Percentiles rank a stretch among this genome's conserved stretches.
Evolutionary conservation across 805 yeast genomes (phyloP).

Genomic region (Millerago galiae): DNA sequence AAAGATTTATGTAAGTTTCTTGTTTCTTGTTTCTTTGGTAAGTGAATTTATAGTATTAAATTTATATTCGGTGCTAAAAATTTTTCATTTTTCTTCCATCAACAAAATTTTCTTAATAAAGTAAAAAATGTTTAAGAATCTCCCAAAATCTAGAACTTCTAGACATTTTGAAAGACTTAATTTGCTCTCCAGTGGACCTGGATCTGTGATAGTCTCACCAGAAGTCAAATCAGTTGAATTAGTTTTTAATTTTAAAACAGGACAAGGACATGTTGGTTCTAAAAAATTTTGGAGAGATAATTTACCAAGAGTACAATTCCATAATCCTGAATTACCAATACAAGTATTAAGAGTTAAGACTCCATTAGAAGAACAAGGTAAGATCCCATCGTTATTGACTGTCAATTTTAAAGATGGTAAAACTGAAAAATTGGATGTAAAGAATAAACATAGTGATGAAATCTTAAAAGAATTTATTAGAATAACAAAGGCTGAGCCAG

Average conservation of each 20-base stretch:
- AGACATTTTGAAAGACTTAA: slow-evolving; percentile 47
- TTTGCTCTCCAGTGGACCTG: slow-evolving; percentile 42
- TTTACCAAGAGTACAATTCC: slow-evolving; percentile 74
- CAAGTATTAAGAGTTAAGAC: slow-evolving; percentile 49
- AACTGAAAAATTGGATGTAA: slow-evolving; percentile 44
- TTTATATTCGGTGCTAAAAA: too few relatives aligned
- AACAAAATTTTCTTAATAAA: not conserved
- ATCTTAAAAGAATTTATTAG: slow-evolving; percentile 53
- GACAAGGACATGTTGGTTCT: slow-evolving; percentile 58
- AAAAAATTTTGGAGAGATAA: slow-evolving; percentile 64
- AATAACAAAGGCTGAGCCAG: slow-evolving; percentile 43
- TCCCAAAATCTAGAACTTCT: slow-evolving; percentile 36
- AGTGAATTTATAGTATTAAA: too few relatives aligned
- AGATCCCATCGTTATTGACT: slow-evolving; percentile 39
- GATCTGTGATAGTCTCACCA: slow-evolving; percentile 33
- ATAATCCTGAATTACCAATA: slow-evolving; percentile 67
- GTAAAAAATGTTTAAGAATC: slow-evolving; percentile 15
- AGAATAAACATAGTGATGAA: slow-evolving; percentile 38
- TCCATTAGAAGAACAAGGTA: slow-evolving; percentile 33
- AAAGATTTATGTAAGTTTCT: too few relatives aligned
- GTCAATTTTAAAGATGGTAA: slow-evolving; percentile 34
- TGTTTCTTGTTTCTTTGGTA: too few relatives aligned
- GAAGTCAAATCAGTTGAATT: slow-evolving; percentile 40
- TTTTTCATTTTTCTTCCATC: too few relatives aligned
- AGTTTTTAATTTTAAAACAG: slow-evolving; percentile 40